Evolutionary conservation across 2,329 filamentous ascomycete species (phyloP), one percentile per base, ranked within the genome.

Genomic region (Colletotrichum karsti): DNA sequence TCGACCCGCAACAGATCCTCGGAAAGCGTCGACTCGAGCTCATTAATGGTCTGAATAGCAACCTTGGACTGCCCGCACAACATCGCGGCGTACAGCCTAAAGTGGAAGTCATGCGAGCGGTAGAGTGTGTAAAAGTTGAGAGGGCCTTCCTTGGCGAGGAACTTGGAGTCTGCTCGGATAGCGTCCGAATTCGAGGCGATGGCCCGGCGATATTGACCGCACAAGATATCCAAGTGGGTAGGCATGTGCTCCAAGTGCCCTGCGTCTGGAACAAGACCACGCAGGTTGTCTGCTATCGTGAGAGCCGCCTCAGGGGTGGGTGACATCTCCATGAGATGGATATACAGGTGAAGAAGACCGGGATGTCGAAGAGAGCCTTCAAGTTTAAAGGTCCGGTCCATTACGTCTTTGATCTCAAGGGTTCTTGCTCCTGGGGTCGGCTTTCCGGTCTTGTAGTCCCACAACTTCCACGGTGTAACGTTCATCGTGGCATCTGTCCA

Each of bases 261-360:
- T 0, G 88, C 84, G 74, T 93, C 91, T 0, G 91, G 91, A 0
- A 91, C 87, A 2, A 93, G 83, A 9, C 82, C 84, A 22, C 91
- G 88, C 10, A 94, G 83, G 15, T 81, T 79, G 72, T 93, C 86
- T 5, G 91, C 91, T 0, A 86, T 82, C 0, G 85, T 80, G 15
- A 93, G 76, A 1, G 90, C 92, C 1, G 79, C 75, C 75, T 93
- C 92, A 0, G 92, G 92, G 0, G 81, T 84, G 0, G 82, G 80
- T 0, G 91, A 93, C 92, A 93, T 93, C 74, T 94, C 92, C 83
- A 93, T 92, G 4, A 93, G 85, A 72, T 94, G 92, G 41, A 94
- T 92, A 76, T 94, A 94, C 33, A 93, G 79, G 76, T 95, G 92
- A 6, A 94, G 81, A 0, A 94, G 77, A 0, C 92, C 92, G 0